Evolutionary conservation across 495 filamentous ascomycete species (phyloP).

Genomic region (Rhizodiscina lignyota): DNA sequence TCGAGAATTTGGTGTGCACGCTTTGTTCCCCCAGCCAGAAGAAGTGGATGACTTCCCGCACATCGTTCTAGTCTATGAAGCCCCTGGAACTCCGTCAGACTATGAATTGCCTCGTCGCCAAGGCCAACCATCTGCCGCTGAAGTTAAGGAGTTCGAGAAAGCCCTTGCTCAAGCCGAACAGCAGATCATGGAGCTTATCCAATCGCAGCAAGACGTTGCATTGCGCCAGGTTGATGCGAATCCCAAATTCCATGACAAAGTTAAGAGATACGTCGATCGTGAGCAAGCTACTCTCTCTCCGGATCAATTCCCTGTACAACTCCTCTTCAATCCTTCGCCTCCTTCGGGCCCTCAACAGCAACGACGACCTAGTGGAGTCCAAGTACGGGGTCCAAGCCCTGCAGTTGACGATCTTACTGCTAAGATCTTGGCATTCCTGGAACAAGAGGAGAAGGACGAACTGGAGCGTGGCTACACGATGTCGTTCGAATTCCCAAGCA

Average conservation of each 20-base stretch:
- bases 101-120: constrained; percentile 50
- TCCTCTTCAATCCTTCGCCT: constrained; percentile 34
- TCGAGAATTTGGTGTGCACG: constrained; percentile 59
- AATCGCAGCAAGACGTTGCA: constrained; percentile 52
- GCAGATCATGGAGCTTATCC: constrained; percentile 52
- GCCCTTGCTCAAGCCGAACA: constrained; percentile 54
- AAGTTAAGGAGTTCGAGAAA: constrained; percentile 49
- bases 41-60: constrained; percentile 41
- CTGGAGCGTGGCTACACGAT: constrained; percentile 72
- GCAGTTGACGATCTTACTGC: constrained; percentile 51
- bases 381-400: constrained; percentile 57
- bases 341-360: constrained; percentile 21
- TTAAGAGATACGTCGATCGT: constrained; percentile 55
- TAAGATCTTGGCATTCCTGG: constrained; percentile 60
- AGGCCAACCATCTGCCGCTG: constrained; percentile 40
- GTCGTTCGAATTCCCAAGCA: constrained; percentile 83
- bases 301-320: constrained; percentile 55
- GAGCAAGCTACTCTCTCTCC: constrained; percentile 52
- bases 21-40: constrained; percentile 52
- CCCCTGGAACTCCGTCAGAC: constrained; percentile 32
- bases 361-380: constrained; percentile 28
- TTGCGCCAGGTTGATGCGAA: constrained; percentile 50
- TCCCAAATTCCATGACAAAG: constrained; percentile 64
- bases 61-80: constrained; percentile 79
- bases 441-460: constrained; percentile 71